Conservation (phyloP, 129 eudicot genomes). For the Arctium minus region DNA sequence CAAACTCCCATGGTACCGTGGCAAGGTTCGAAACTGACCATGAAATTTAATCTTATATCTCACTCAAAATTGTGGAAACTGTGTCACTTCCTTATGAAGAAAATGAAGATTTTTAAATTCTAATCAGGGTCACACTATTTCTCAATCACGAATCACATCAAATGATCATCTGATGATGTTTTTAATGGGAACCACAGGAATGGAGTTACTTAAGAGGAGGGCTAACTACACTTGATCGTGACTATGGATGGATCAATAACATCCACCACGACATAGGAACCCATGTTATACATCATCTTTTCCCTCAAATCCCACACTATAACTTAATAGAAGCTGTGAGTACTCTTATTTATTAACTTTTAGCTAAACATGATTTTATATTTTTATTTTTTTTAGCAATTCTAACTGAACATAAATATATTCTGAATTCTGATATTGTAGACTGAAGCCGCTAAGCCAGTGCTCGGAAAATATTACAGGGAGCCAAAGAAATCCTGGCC, state of each 20-base stretch:
- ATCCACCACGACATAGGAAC: slow-evolving; percentile 98
- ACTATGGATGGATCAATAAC: slow-evolving; percentile 96
- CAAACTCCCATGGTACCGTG: slow-evolving; percentile 93
- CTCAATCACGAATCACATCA: not conserved
- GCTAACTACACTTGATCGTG: slow-evolving; percentile 89
- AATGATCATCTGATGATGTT: not conserved
- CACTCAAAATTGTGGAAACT: not conserved
- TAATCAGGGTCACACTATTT: too few relatives aligned
- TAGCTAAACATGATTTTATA: not conserved
- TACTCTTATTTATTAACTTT: slow-evolving; percentile 8
- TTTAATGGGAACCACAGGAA: slow-evolving; percentile 46
- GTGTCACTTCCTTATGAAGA: not conserved
- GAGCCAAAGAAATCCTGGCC: slow-evolving; percentile 71
- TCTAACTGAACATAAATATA: not conserved
- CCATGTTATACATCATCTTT: slow-evolving; percentile 93
- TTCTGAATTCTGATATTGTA: slow-evolving; percentile 18
- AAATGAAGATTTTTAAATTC: not conserved
- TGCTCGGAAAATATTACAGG: slow-evolving; percentile 72
- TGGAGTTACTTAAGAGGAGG: slow-evolving; percentile 99
- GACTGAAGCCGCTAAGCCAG: slow-evolving; percentile 85
- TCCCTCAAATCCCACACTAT: slow-evolving; percentile 99
- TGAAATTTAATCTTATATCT: not conserved
- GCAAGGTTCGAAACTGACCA: slow-evolving; percentile 52
- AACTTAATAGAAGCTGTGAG: slow-evolving; percentile 86
- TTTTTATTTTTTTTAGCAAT: not conserved